A percentile compares a stretch with the other conserved stretches of the same genome.
These are phyloP conservation scores for Gentiana macrophylla DNA, from an alignment of 257 asterid genomes.

Conservation along the genomic window DNA sequence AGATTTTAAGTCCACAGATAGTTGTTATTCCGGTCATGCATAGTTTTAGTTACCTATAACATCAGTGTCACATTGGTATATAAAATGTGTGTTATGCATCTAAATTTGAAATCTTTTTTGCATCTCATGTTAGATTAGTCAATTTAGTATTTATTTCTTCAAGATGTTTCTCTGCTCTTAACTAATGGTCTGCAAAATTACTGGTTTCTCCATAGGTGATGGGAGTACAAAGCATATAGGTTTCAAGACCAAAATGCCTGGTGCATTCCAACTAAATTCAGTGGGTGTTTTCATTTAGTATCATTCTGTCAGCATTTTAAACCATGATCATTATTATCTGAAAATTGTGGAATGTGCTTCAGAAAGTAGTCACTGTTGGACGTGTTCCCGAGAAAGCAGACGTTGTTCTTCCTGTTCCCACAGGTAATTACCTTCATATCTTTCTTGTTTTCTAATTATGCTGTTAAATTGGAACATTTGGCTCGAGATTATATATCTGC, in stretches of 20 bases:
- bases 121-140: background rate
- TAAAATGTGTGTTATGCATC: too few species aligned
- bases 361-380: conserved; percentile 61
- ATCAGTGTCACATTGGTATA: too few species aligned
- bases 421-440: conserved; percentile 32
- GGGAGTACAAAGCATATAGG: conserved; percentile 80
- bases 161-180: background rate
- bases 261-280: conserved; percentile 58
- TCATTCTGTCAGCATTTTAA: background rate
- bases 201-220: conserved; percentile 40
- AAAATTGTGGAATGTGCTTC: conserved; percentile 6
- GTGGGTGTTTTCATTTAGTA: conserved; percentile 27
- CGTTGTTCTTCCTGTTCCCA: conserved; percentile 70
- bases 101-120: background rate
- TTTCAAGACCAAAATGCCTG: conserved; percentile 51
- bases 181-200: conserved; percentile 1
- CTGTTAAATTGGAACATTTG: background rate
- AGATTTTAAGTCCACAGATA: too few species aligned
- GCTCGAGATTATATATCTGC: too few species aligned
- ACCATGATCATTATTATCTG: background rate
- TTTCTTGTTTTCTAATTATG: background rate
- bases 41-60: too few species aligned
- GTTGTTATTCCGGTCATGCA: too few species aligned
- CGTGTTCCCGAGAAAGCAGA: conserved; percentile 65
- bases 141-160: background rate